Evolutionary conservation across 1,284 basidiomycete genomes (phyloP), one percentile per base, ranked within the genome.

Genomic region (Cutaneotrichosporon mucoides): DNA sequence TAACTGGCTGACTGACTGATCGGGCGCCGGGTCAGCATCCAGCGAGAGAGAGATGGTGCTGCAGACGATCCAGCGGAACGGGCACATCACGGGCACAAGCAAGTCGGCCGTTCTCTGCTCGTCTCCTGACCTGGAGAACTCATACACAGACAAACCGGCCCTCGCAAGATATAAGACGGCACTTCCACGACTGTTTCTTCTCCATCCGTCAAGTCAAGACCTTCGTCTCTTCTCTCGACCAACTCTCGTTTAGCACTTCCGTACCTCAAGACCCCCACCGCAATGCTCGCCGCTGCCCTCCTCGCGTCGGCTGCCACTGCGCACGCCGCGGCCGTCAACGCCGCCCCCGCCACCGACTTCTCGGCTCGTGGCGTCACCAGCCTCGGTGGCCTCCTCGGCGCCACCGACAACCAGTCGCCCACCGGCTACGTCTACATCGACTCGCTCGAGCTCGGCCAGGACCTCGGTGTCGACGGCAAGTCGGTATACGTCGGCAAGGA

Each of bases 401-500:
- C 49, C 11, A 13, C 6, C 6, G 37, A 40, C 38, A 16, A 16
- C 49, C 24, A 51, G 37, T 33, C 49, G 10, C n/a, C 16, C 38
- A 10, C 37, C 15, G 49, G 49, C 38, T 51, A 51, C 49, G 49
- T 51, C 16, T 41, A 43, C n/a, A 43, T 51, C 15, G 42, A 50
- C 40, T 42, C n/a, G 41, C 34, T 56, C 35, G n/a, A n/a, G 15
- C 40, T 51, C 34, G 55, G 55, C 40, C 40, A 54, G n/a, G 53
- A 45, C 43, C 34, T 54, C 53, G 49, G 49, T 6, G 24, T 51
- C 10, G 49, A 51, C 10, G 49, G 49, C 38, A 41, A 41, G 37
- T 24, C 49, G 9, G 16, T 41, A 10, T 56, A 50, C 55, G 55
- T 56, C 55, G 55, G 55, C 42, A 35, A 43, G 40, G 40, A 42